Conservation (phyloP, 257 asterid species). For the Echites panduratus region DNA sequence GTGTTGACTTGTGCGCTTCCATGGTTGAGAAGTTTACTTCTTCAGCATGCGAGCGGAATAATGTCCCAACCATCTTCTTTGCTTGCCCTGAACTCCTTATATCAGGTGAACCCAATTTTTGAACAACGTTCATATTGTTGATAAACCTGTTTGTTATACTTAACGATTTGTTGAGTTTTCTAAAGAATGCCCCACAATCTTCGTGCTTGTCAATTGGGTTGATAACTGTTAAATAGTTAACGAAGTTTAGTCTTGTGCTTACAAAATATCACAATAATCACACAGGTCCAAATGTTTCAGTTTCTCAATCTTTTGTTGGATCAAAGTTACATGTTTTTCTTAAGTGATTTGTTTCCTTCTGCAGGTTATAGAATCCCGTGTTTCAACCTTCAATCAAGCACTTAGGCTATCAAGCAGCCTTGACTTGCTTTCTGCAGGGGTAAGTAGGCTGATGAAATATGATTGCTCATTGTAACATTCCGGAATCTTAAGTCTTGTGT, state of each 20-base stretch:
- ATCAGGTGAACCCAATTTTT: slow-evolving; percentile 54
- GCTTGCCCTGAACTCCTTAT: slow-evolving; percentile 65
- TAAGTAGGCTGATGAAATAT: slow-evolving; percentile 24
- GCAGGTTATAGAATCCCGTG: slow-evolving; percentile 89
- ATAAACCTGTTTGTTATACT: background rate
- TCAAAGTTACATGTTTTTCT: background rate
- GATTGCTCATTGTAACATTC: background rate
- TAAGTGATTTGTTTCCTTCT: slow-evolving; percentile 7
- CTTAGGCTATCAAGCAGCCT: slow-evolving; percentile 64
- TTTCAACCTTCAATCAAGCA: slow-evolving; percentile 53
- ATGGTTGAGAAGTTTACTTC: slow-evolving; percentile 79
- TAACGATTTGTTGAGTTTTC: too few species aligned
- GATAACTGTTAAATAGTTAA: too few species aligned
- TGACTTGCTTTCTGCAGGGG: slow-evolving; percentile 77
- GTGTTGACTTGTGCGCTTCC: slow-evolving; percentile 89
- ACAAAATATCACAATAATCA: background rate
- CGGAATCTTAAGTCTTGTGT: background rate
- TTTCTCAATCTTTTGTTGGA: background rate
- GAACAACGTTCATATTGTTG: background rate
- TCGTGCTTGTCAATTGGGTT: background rate
- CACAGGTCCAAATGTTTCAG: background rate
- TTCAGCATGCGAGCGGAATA: slow-evolving; percentile 78
- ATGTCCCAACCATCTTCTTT: slow-evolving; percentile 91
- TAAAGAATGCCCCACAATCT: background rate
- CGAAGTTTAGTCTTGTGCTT: too few species aligned